phyloP scores from a whole-genome alignment of 2,329 filamentous ascomycete genomes.

The Fusarium sublunatum region DNA sequence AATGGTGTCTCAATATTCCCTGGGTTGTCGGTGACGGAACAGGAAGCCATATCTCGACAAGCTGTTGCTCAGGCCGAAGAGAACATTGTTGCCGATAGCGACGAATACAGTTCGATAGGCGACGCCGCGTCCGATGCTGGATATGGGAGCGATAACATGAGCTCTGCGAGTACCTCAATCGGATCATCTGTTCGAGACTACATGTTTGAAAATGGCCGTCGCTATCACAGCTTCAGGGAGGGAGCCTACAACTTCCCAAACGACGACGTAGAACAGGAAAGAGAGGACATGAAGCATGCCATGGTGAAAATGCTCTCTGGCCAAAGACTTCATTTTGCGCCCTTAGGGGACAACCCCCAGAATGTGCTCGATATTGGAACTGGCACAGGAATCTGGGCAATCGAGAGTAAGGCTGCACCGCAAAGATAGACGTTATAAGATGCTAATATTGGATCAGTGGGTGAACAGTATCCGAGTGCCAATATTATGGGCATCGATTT shows the following conservation, averaged over 20 bases:
- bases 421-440: not conserved
- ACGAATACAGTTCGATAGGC: constrained; percentile 38
- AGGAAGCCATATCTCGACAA: constrained; percentile 52
- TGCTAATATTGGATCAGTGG: constrained; percentile 53
- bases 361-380: constrained; percentile 68
- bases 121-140: constrained; percentile 50
- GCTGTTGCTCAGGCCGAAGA: constrained; percentile 53
- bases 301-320: constrained; percentile 62
- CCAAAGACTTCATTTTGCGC: constrained; percentile 63
- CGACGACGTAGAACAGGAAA: constrained; percentile 69
- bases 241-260: constrained; percentile 69
- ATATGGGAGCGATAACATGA: constrained; percentile 53
- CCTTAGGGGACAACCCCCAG: constrained; percentile 59
- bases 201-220: constrained; percentile 66
- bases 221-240: constrained; percentile 67
- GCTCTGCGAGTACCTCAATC: constrained; percentile 53
- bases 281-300: constrained; percentile 67
- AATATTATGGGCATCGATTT: constrained; percentile 59
- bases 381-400: constrained; percentile 69
- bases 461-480: constrained; percentile 57
- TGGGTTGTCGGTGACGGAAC: constrained; percentile 49
- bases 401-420: constrained; percentile 57
- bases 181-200: constrained; percentile 61
- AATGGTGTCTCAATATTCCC: constrained; percentile 55
- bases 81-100: constrained; percentile 52